Conservation (phyloP, 352 stramenopile genomes). For the Phytophthora cryptogea region DNA sequence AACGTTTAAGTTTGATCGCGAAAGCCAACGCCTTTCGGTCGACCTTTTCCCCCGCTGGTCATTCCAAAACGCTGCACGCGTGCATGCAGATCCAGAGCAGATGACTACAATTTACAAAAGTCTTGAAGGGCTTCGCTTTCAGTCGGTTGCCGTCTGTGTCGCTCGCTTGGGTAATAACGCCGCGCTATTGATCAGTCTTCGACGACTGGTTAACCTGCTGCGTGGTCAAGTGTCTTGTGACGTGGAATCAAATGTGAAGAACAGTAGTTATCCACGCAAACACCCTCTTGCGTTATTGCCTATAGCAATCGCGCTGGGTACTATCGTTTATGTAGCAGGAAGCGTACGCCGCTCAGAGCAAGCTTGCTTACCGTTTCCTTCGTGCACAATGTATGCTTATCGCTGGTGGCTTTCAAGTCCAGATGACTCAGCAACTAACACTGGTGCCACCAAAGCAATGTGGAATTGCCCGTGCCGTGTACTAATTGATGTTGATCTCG, state of each 20-base stretch:
- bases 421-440: not conserved
- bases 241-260: not conserved
- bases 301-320: slow-evolving; percentile 13
- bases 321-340: slow-evolving; percentile 12
- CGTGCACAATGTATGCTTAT: slow-evolving; percentile 27
- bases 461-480: slow-evolving; percentile 39
- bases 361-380: slow-evolving; percentile 18
- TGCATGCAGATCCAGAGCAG: slow-evolving; percentile 31
- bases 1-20: slow-evolving; percentile 36
- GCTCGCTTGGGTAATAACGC: slow-evolving; percentile 39
- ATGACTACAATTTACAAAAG: slow-evolving; percentile 28
- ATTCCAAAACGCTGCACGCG: slow-evolving; percentile 27
- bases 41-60: slow-evolving; percentile 21
- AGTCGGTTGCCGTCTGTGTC: slow-evolving; percentile 32
- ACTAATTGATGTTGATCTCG: slow-evolving; percentile 30
- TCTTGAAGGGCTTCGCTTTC: slow-evolving; percentile 34
- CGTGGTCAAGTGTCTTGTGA: not conserved
- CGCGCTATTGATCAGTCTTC: slow-evolving; percentile 24
- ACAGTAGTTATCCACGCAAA: slow-evolving; percentile 25
- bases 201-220: slow-evolving; percentile 24
- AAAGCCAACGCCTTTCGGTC: slow-evolving; percentile 12
- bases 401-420: slow-evolving; percentile 24
- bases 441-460: not conserved
- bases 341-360: slow-evolving; percentile 20
- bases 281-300: slow-evolving; percentile 24